Percentiles rank a stretch among this genome's conserved stretches.
Conservation (phyloP, 73 alveolate species). For the Effrenium voratum region DNA sequence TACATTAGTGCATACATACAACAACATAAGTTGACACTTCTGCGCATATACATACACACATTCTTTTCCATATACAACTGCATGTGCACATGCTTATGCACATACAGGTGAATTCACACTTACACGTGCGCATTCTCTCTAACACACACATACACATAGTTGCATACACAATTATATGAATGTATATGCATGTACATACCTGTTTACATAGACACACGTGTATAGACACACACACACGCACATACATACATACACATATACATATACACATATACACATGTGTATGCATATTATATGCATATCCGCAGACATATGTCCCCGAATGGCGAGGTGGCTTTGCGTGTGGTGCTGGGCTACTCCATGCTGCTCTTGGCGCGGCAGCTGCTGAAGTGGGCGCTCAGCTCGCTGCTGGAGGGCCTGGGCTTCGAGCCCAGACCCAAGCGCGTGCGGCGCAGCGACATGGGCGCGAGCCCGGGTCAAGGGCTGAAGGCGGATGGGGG, state of each 20-base stretch:
- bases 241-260: no score
- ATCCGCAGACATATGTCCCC: neutral
- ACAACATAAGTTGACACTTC: neutral
- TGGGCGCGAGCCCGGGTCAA: no score
- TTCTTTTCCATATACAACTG: neutral
- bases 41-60: neutral
- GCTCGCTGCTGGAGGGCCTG: slow-evolving; percentile 7
- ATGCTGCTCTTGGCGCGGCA: slow-evolving; percentile 54
- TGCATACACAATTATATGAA: neutral
- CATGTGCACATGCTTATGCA: neutral
- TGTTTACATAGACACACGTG: no score
- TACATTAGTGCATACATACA: neutral
- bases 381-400: slow-evolving; percentile 20
- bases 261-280: no score
- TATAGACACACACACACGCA: no score
- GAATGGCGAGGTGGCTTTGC: neutral
- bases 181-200: neutral
- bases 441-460: neutral
- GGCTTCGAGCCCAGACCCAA: slow-evolving; percentile 66
- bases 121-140: neutral
- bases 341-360: neutral
- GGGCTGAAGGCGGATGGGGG: no score
- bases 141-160: neutral
- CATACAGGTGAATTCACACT: neutral
- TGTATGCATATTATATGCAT: neutral